Base-by-base conservation (phyloP, 2,329 filamentous ascomycete genomes). In the Colletotrichum euphorbiae region DNA sequence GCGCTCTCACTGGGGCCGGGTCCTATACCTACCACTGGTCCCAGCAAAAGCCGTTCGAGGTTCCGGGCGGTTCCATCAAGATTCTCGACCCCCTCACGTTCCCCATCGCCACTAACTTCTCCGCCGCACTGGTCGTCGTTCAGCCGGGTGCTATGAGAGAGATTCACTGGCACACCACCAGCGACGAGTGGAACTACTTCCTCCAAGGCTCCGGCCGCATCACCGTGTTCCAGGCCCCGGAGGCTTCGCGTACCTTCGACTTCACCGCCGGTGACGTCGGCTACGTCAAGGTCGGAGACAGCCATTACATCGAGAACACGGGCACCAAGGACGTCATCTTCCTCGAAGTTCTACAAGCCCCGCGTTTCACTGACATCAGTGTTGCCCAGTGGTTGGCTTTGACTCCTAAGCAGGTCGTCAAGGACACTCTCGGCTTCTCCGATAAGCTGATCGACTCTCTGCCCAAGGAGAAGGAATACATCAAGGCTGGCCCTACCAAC, bases 131-230 rank as follows among this genome's bases (percentile, higher is more conserved):
- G 2, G 84, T 90, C 9, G 86, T 83, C 2, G 78, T 90, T 36
- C 79, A 88, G 71, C 87, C 88, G 0, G 88, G 88, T n/a, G 87
- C 87, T 1, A 87, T 90, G 85, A 83, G 88, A 21, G 88, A 90
- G 73, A 78, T 90, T 48, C 88, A 90, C 78, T 90, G 88, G 87
- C 87, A 90, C 77, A 84, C 85, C 1, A 82, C 80, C 1, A 83
- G 81, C 8, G 87, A 89, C 74, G 87, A 90, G 75, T 90, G 87
- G 87, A 82, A 82, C 57, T 89, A 85, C 76, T 88, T 90, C 78
- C 76, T 89, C 7, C 75, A 82, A 61, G 88, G 88, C 0, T 81
- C 82, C 11, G 88, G 82, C 0, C 83, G 87, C 9, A 80, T 88
- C 42, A 89, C 86, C 1, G 80, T 89, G 28, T 89, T 84, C 77